Percentiles rank a stretch among this genome's conserved stretches.
Conservation (phyloP, 2,329 filamentous ascomycete genomes). For the Tolypocladium album region DNA sequence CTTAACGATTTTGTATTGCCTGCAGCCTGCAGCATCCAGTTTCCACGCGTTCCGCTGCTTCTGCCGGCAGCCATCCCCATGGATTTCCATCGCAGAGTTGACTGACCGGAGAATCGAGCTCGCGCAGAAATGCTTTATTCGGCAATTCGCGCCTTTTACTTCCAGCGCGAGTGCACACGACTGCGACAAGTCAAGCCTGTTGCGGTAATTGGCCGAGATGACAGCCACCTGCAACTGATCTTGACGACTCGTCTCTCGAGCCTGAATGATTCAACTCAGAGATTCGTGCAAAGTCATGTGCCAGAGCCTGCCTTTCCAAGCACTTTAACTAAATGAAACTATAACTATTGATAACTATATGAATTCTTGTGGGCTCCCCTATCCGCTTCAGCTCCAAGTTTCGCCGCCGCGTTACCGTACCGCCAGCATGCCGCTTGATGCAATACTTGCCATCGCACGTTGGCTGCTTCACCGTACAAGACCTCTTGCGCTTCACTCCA, state of each 20-base stretch:
- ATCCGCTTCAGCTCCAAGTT: neutral
- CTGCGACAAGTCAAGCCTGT: neutral
- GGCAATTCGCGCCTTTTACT: neutral
- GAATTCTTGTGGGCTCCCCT: neutral
- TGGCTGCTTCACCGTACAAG: too few species aligned
- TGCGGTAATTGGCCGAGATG: neutral
- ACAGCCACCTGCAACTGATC: neutral
- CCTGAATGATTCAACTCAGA: neutral
- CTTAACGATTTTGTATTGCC: too few species aligned
- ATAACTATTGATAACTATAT: neutral
- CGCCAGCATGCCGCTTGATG: neutral
- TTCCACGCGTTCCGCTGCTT: neutral
- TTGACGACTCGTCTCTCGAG: neutral
- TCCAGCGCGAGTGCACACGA: neutral
- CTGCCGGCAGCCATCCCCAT: neutral
- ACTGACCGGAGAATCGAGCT: neutral
- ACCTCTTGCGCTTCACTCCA: too few species aligned
- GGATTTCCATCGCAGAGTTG: neutral
- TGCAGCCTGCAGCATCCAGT: neutral
- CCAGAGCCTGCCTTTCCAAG: neutral
- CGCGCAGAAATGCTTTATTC: neutral
- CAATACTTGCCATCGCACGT: too few species aligned
- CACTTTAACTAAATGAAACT: too few species aligned
- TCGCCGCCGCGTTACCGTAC: neutral
- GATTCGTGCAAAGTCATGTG: neutral